Evolutionary conservation across 2,329 filamentous ascomycete species (phyloP).

Genomic region (Diaporthe sp.): DNA sequence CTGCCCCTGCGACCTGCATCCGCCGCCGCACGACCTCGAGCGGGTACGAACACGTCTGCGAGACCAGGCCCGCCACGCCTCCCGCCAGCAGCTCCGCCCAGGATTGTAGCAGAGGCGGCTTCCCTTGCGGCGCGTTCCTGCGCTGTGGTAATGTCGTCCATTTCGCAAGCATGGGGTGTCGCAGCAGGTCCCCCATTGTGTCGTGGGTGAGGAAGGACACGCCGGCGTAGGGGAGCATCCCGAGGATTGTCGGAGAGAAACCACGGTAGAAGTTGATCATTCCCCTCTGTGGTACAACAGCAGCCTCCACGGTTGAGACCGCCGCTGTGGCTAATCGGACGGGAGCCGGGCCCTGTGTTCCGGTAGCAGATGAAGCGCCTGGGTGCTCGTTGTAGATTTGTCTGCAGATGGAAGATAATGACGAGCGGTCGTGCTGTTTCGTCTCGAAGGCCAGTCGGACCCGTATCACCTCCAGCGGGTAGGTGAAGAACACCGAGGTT

Average conservation of each 20-base stretch:
- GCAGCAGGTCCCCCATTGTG: slow-evolving; percentile 85
- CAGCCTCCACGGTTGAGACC: slow-evolving; percentile 57
- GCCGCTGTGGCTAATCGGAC: slow-evolving; percentile 54
- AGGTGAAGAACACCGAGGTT: slow-evolving; percentile 94
- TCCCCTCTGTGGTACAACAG: slow-evolving; percentile 71
- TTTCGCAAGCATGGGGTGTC: slow-evolving; percentile 71
- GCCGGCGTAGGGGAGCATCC: slow-evolving; percentile 97
- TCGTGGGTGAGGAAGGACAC: slow-evolving; percentile 97
- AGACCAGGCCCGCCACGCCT: slow-evolving; percentile 86
- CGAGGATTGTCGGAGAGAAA: slow-evolving; percentile 88
- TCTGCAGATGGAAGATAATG: slow-evolving; percentile 79
- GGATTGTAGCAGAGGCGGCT: slow-evolving; percentile 79
- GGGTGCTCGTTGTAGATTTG: slow-evolving; percentile 87
- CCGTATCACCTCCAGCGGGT: slow-evolving; percentile 91
- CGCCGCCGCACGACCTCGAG: slow-evolving; percentile 90
- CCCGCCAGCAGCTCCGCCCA: slow-evolving; percentile 90
- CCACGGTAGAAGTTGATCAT: slow-evolving; percentile 94
- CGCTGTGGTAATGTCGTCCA: slow-evolving; percentile 81
- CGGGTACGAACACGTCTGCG: slow-evolving; percentile 93
- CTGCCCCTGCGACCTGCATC: slow-evolving; percentile 96
- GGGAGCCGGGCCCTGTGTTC: slow-evolving; percentile 47
- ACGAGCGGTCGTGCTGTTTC: slow-evolving; percentile 75
- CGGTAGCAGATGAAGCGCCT: slow-evolving; percentile 49
- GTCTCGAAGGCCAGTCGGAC: slow-evolving; percentile 97
- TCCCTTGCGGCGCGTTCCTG: slow-evolving; percentile 62